Evolutionary conservation across 306 rosid species (phyloP), one percentile per base, ranked within the genome.

Genomic region (Sindora glabra): DNA sequence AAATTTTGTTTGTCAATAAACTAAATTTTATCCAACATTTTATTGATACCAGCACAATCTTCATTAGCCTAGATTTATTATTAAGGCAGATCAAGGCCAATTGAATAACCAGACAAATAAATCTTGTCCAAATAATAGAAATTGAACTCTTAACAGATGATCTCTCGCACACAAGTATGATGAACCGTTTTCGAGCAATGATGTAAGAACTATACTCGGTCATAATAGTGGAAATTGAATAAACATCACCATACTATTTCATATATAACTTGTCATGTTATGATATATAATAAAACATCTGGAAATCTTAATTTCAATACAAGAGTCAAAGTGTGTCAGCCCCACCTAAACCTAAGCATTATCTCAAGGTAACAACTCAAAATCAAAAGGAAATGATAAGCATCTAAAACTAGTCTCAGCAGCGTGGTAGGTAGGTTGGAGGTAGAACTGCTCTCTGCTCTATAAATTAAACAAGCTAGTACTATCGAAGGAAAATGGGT

Each of bases 401-500:
- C 33, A 0, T 27, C 37, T 6, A 59, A 63, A 59, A 58, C 53
- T 48, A 54, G 25, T 65, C 37, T 21, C 8, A 49, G 47, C 17
- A 11, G 34, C 8, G 30, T 3, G 3, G 21, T 8, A 14, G 12
- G 19, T 29, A 12, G n/a, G 3, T 15, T 25, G 16, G 25, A 21
- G 0, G 65, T 48, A 12, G 14, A 25, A 8, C 40, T 63, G 46
- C 40, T 38, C 27, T 15, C 10, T n/a, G 21, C 36, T n/a, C n/a
- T 16, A 11, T 38, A 46, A 39, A 16, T 62, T 39, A n/a, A 24
- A 22, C 24, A 29, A 68, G 49, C 11, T 27, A 41, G 64, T 16
- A 38, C n/a, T n/a, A n/a, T n/a, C n/a, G 27, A 21, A 13, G 50
- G 30, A 33, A 57, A 59, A 41, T 36, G 65, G 52, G 79, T 81